Evolutionary conservation across 2,329 filamentous ascomycete genomes (phyloP).

Genomic region (Nemania sp.): DNA sequence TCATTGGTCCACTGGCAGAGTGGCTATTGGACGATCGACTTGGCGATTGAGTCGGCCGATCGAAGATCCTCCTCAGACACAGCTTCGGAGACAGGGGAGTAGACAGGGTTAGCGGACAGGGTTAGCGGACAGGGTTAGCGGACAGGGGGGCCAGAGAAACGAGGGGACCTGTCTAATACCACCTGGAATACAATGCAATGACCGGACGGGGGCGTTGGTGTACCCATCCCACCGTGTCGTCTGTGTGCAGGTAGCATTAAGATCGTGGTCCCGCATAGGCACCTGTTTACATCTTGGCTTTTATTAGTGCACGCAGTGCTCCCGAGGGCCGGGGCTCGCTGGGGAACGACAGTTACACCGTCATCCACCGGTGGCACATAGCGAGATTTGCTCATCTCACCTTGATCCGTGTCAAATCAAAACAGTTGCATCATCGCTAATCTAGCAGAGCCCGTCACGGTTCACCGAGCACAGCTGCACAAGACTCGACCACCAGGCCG

Average conservation of each 20-base stretch:
- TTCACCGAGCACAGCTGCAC: background rate
- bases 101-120: background rate
- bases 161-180: background rate
- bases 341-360: slow-evolving; percentile 29
- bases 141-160: background rate
- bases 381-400: slow-evolving; percentile 39
- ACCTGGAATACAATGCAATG: slow-evolving; percentile 4
- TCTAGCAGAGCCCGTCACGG: background rate
- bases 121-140: background rate
- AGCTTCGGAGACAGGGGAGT: slow-evolving; percentile 16
- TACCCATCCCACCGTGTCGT: slow-evolving; percentile 12
- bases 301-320: slow-evolving; percentile 12
- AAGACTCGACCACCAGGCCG: background rate
- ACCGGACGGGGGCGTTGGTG: slow-evolving; percentile 3
- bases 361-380: slow-evolving; percentile 33
- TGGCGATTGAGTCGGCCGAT: slow-evolving; percentile 11
- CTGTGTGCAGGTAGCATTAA: slow-evolving; percentile 14
- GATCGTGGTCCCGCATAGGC: slow-evolving; percentile 10
- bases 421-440: slow-evolving; percentile 18
- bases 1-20: slow-evolving; percentile 17
- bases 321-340: slow-evolving; percentile 24
- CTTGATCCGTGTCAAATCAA: slow-evolving; percentile 28
- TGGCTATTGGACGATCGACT: slow-evolving; percentile 26
- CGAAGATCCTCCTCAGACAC: slow-evolving; percentile 17
- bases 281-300: slow-evolving; percentile 16